Evolutionary conservation across 371 early-diverging fungal species (phyloP), one percentile per base, ranked within the genome.

Genomic region (Lichtheimia corymbifera): DNA sequence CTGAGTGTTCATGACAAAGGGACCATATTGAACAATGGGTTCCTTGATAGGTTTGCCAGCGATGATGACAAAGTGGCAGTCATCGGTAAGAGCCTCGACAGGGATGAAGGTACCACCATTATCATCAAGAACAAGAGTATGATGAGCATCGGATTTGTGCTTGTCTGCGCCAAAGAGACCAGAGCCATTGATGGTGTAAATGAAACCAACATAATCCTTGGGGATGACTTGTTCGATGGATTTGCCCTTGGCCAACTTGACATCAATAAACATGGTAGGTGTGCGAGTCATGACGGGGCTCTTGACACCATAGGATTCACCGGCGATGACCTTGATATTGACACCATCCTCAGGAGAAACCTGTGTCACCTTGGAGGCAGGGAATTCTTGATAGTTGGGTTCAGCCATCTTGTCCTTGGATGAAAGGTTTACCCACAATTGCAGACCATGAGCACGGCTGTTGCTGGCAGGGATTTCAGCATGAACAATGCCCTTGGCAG

Each of bases 381-480:
- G 79, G 15, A 86, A 77, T 45, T 92, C 93, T 70, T 93, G 93
- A 63, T 93, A 93, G 44, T 77, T 77, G 3, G 93, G 93, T 24
- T 84, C 79, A 18, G 81, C 74, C 80, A 90, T 79, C 79, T 95
- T 95, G 73, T 90, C 85, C 67, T 84, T 84, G n/a, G 77, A 78
- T 1, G 94, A 86, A 11, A 93, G 79, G 66, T 93, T 95, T 70
- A 94, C 87, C 92, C 93, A 95, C 41, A 93, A 82, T 63, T 93
- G 94, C 24, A 94, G 79, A 11, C 93, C 93, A 45, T 85, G 84
- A 0, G 79, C 74, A n/a, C 70, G 63, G 5, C 59, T 61, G 14
- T 71, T 63, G 35, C n/a, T 79, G 7, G 74, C 74, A 5, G 91
- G 92, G 73, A 91, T 88, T 63, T 92, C 93, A 49, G 88, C 83